phyloP scores from a whole-genome alignment of 352 stramenopile species.

The Aphanomyces euteiches region DNA sequence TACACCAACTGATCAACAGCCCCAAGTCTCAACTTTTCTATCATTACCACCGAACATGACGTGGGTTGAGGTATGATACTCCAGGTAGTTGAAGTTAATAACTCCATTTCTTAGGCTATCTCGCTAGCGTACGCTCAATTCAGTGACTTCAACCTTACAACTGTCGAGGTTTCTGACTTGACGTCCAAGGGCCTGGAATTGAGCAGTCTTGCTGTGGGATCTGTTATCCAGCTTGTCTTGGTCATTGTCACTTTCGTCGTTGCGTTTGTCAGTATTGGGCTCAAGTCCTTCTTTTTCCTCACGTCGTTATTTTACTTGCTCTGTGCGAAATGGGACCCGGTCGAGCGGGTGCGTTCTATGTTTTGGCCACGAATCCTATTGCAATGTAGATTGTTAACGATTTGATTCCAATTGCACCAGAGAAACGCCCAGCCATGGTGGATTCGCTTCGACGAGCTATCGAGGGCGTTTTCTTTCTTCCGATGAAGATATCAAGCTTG shows the following conservation, averaged over 20 bases:
- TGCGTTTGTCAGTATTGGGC: conserved; percentile 80
- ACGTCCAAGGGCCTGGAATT: conserved; percentile 81
- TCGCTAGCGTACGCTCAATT: conserved; percentile 76
- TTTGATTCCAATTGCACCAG: conserved; percentile 75
- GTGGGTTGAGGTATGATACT: conserved; percentile 16
- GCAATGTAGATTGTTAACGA: conserved; percentile 28
- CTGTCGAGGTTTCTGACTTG: conserved; percentile 79
- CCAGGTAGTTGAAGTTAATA: too few relatives aligned
- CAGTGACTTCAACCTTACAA: conserved; percentile 82
- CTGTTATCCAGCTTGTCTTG: conserved; percentile 74
- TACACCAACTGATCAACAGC: neutral
- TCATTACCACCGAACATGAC: conserved; percentile 78
- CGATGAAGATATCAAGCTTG: conserved; percentile 85
- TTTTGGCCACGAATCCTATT: too few relatives aligned
- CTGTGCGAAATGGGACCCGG: conserved; percentile 82
- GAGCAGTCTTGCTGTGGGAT: conserved; percentile 75
- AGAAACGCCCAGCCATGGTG: conserved; percentile 65
- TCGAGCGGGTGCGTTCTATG: conserved; percentile 46
- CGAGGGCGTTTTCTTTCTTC: conserved; percentile 83
- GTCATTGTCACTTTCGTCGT: conserved; percentile 72
- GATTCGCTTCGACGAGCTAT: conserved; percentile 73
- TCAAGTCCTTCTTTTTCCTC: conserved; percentile 85
- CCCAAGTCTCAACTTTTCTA: neutral
- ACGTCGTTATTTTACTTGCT: conserved; percentile 84
- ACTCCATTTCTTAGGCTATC: conserved; percentile 45